Base-by-base conservation (phyloP, 1,284 basidiomycete species). In the Naganishia albida region DNA sequence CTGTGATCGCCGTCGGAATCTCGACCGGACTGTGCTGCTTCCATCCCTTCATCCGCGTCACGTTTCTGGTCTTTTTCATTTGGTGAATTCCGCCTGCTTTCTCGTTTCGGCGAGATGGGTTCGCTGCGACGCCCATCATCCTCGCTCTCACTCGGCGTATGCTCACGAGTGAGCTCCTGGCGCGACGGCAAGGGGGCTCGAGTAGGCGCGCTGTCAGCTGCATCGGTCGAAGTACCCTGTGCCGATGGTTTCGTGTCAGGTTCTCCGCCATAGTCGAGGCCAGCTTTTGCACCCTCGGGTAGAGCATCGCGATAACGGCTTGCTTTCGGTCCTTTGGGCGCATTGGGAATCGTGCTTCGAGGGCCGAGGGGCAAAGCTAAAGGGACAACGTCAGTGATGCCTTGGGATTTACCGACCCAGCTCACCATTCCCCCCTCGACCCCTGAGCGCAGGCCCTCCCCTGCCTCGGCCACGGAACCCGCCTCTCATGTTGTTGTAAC, bases 291-390 rank as follows among this genome's bases (percentile, higher is more conserved):
- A 15, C 16, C 26, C 4, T 62, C 67, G 13, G 51, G 39, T 25
- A 63, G 50, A 20, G 64, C 40, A 38, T 68, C 67, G 6, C 67
- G 52, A 25, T 66, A 64, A 34, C 67, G 63, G 49, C 51, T 55
- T 12, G 63, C 67, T 52, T 68, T 68, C 2, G 67, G 67, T 18
- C 67, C 67, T 15, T 64, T 68, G 2, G 67, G 67, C 2, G 62
- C 59, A 20, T 64, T 60, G 28, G 57, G 39, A 28, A 59, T 23
- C 51, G 26, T 54, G 30, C 65, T 68, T 39, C 67, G 57, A 18
- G 67, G 67, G 15, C 67, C 67, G 2, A 55, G 56, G 10, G 52
- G 67, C 26, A 54, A 30, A 18, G 49, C 59, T 59, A 40, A 4
- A 42, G 12, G 16, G 28, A 43, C 48, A n/a, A 39, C n/a, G 20